A percentile compares a stretch with the other conserved stretches of the same genome.
Evolutionary conservation across 2,329 filamentous ascomycete genomes (phyloP).

Genomic region (Teratosphaeria viscida): DNA sequence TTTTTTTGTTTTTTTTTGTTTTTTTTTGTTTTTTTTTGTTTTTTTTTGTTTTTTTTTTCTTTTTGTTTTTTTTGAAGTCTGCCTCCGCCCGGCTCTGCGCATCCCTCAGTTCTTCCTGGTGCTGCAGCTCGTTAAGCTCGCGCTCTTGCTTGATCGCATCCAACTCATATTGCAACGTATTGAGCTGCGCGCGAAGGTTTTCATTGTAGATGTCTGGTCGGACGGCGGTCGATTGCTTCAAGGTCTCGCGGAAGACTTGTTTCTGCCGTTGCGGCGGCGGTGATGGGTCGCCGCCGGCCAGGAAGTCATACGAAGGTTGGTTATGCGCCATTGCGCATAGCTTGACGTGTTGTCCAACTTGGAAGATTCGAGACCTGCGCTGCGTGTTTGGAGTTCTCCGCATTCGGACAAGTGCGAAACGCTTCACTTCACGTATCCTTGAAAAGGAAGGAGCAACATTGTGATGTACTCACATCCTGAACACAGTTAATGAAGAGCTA

Average conservation of each 20-base stretch:
- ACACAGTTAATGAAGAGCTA: not conserved
- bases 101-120: conserved; percentile 76
- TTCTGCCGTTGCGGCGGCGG: conserved; percentile 18
- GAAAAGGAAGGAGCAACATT: not conserved
- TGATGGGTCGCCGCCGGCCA: conserved; percentile 30
- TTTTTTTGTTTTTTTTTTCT: too few species aligned
- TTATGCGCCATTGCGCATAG: conserved; percentile 20
- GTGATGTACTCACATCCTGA: not conserved
- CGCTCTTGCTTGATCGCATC: conserved; percentile 81
- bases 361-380: not conserved
- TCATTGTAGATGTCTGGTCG: conserved; percentile 47
- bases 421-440: not conserved
- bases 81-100: conserved; percentile 71
- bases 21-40: too few species aligned
- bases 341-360: not conserved
- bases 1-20: too few species aligned
- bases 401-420: not conserved
- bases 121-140: conserved; percentile 65
- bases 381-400: not conserved
- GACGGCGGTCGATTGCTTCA: conserved; percentile 31
- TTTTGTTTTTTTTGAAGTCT: too few species aligned
- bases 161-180: conserved; percentile 76
- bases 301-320: conserved; percentile 40
- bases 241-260: conserved; percentile 32
- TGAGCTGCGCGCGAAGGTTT: conserved; percentile 79